A percentile compares a stretch with the other conserved stretches of the same genome.
These are phyloP conservation scores for Phytophthora podocarpi DNA, from an alignment of 352 stramenopile genomes.

Conservation along the genomic window DNA sequence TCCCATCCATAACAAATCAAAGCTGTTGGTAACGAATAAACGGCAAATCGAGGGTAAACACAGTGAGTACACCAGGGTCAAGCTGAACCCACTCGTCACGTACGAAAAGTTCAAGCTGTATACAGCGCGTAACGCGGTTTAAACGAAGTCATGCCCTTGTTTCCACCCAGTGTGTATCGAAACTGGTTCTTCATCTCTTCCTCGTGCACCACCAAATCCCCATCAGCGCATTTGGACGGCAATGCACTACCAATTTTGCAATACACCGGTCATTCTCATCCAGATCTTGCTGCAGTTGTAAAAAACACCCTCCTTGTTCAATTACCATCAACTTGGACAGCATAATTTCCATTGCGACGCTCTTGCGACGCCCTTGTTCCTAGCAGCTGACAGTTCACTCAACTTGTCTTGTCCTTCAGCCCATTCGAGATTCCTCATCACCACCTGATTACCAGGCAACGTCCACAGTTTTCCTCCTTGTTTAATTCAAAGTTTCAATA, in stretches of 20 bases:
- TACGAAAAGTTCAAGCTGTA: constrained; percentile 1
- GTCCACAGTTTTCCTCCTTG: constrained; percentile 3
- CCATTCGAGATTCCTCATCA: constrained; percentile 21
- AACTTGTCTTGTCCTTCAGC: neutral
- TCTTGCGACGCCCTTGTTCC: too few relatives aligned
- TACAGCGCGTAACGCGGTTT: constrained; percentile 16
- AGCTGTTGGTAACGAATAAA: neutral
- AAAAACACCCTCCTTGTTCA: neutral
- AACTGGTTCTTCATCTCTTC: constrained; percentile 4
- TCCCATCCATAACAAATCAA: constrained; percentile 3
- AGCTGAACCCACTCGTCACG: constrained; percentile 15
- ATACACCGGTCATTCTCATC: constrained; percentile 14
- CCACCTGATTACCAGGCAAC: constrained; percentile 8
- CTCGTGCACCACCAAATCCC: constrained; percentile 13
- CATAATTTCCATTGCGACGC: neutral
- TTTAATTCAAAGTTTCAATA: constrained; percentile 2
- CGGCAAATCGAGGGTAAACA: constrained; percentile 12
- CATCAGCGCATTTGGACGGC: constrained; percentile 8
- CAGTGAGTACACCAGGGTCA: constrained; percentile 16
- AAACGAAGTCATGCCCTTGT: constrained; percentile 5
- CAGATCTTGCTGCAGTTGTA: constrained; percentile 2
- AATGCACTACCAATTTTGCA: constrained; percentile 18
- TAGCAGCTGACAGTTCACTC: neutral
- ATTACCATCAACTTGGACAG: constrained; percentile 18
- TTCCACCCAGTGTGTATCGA: constrained; percentile 4